Base-by-base conservation (phyloP, 441 rosid species). In the Pelargonium cotyledonis region DNA sequence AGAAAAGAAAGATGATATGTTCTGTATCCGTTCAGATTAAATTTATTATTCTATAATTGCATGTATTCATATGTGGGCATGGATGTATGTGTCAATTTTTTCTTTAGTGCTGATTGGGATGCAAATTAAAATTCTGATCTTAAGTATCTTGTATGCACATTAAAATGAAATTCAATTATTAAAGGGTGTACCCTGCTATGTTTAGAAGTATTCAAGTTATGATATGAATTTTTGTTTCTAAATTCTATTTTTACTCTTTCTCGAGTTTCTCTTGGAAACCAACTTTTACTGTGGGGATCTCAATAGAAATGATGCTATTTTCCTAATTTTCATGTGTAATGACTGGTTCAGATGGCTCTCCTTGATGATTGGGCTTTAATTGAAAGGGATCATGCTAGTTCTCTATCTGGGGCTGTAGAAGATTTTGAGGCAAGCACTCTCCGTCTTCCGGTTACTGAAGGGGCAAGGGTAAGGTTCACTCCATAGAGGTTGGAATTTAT, bases 341-440 rank as follows among this genome's bases (percentile, higher is more conserved):
- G 68, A 65, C 78, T 77, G 55, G 67, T 75, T 74, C 80, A 95
- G 99, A 86, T 95, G 85, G 80, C 68, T 63, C 72, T 74, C 83
- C 93, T 95, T 60, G 90, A 90, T 69, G 86, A 88, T 70, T 95
- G 99, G 98, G 93, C 88, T 64, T 80, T 75, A 68, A 85, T 90
- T 69, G 97, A 92, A 82, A 84, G 82, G 78, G 92, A 90, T 69
- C 97, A 95, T 73, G 68, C 80, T 53, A 77, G 79, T 76, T 90
- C 96, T 70, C 79, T 95, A 88, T 79, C 85, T 68, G 92, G 95
- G 70, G 89, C 89, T 65, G 82, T 83, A 63, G 85, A 89, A 76
- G 98, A 88, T 85, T 80, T 95, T 72, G 88, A 92, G 85, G 96
- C 98, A 5, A 86, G 87, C 79, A 95, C 99, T 68, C 89, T 88